Percentiles rank a stretch among this genome's conserved stretches.
Conservation (phyloP, 2,329 filamentous ascomycete species). For the Blastomyces gilchristii region DNA sequence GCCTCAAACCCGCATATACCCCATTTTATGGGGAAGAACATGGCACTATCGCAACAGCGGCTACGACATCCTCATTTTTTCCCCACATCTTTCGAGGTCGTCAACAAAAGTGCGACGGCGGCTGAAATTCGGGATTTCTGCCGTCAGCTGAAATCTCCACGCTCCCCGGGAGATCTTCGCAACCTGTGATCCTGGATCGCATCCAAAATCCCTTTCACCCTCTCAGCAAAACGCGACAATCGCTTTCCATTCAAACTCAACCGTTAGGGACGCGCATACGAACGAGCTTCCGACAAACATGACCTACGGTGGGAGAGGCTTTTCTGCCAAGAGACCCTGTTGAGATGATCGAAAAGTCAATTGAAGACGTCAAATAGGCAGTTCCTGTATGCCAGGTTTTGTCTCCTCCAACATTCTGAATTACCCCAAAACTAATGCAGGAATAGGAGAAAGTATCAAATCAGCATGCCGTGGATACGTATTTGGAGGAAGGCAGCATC, state of each 20-base stretch:
- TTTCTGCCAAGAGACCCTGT: background rate
- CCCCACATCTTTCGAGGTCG: background rate
- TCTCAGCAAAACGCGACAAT: background rate
- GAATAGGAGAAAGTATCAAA: background rate
- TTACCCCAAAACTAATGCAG: background rate
- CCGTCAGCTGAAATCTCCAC: too few species aligned
- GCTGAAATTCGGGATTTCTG: background rate
- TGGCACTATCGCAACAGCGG: background rate
- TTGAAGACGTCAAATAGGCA: background rate
- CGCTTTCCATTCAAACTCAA: background rate
- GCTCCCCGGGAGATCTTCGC: background rate
- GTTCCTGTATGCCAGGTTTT: background rate
- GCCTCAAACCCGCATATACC: background rate
- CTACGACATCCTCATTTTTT: background rate
- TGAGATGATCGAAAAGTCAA: constrained; percentile 1
- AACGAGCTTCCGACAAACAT: background rate
- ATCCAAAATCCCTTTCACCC: background rate
- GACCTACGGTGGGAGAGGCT: background rate
- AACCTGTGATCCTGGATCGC: background rate
- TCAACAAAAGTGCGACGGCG: background rate
- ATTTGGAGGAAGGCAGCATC: background rate
- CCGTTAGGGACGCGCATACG: too few species aligned
- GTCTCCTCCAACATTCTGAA: background rate
- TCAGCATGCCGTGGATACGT: background rate
- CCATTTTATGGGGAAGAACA: background rate